Conservation (phyloP, 495 filamentous ascomycete species). For the Penicillium alfredii region DNA sequence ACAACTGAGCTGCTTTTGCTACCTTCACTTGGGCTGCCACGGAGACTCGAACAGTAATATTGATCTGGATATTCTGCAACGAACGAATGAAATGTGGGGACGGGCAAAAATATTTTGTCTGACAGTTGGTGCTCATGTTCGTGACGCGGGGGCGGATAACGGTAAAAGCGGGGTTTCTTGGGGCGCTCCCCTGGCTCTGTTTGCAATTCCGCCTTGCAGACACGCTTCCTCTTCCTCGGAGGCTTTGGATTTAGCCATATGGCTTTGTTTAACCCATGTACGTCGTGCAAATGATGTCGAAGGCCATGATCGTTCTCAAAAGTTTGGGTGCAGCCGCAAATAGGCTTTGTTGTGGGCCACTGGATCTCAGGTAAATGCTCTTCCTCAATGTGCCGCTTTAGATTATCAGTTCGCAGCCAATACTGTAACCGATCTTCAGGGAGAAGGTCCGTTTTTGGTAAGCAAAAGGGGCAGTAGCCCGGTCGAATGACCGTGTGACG, state of each 20-base stretch:
- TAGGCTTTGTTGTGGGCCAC: slow-evolving; percentile 1
- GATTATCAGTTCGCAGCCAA: slow-evolving; percentile 13
- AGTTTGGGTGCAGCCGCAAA: slow-evolving; percentile 8
- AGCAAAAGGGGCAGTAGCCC: slow-evolving; percentile 7
- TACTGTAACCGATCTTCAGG: slow-evolving; percentile 11
- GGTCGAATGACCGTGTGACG: slow-evolving; percentile 13
- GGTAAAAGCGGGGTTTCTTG: slow-evolving; percentile 14
- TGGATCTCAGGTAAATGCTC: slow-evolving; percentile 5
- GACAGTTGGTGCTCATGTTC: slow-evolving; percentile 4
- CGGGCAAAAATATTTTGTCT: slow-evolving; percentile 7
- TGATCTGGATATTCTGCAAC: slow-evolving; percentile 9
- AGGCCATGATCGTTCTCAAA: slow-evolving; percentile 12
- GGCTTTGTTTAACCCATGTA: slow-evolving; percentile 12
- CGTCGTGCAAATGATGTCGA: slow-evolving; percentile 15
- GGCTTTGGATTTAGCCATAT: slow-evolving; percentile 13
- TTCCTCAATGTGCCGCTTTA: slow-evolving; percentile 17
- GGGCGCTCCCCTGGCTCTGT: slow-evolving; percentile 1
- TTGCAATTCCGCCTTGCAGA: slow-evolving; percentile 9
- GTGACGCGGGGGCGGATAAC: slow-evolving; percentile 9
- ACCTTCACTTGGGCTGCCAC: slow-evolving; percentile 5
- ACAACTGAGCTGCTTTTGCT: slow-evolving; percentile 9
- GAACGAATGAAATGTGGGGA: slow-evolving; percentile 3
- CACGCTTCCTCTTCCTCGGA: slow-evolving; percentile 12
- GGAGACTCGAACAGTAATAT: slow-evolving; percentile 1
- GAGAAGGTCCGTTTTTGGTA: slow-evolving; percentile 2